Evolutionary conservation across 176 grass and related monocot genomes (phyloP).

Genomic region (Panicum miliaceum): DNA sequence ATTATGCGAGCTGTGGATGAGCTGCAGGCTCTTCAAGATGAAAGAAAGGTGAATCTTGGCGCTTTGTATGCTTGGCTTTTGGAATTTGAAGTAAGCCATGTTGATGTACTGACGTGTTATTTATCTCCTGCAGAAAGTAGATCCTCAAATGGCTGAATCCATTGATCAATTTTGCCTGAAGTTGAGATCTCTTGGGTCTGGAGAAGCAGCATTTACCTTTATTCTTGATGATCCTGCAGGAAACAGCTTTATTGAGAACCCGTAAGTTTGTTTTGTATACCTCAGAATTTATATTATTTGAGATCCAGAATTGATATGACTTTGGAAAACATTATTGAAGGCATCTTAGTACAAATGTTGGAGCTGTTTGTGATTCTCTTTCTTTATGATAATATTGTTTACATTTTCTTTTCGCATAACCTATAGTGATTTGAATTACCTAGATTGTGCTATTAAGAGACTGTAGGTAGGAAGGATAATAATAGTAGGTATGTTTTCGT

Average conservation of each 20-base stretch:
- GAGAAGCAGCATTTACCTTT: constrained; percentile 76
- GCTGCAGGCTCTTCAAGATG: constrained; percentile 79
- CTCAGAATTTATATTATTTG: constrained; percentile 17
- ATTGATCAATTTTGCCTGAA: constrained; percentile 90
- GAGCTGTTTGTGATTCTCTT: not conserved
- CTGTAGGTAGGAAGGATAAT: not conserved
- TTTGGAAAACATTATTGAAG: constrained; percentile 5
- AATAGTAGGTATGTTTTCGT: not conserved
- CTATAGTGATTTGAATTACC: not conserved
- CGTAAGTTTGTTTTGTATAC: constrained; percentile 54
- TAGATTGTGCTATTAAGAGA: not conserved
- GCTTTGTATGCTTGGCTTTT: constrained; percentile 11
- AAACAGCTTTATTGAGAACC: constrained; percentile 96
- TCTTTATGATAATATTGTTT: constrained; percentile 18
- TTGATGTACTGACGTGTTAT: not conserved
- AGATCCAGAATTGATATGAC: not conserved
- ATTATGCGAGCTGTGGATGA: constrained; percentile 77
- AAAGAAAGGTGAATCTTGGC: constrained; percentile 75
- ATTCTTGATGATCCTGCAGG: constrained; percentile 92
- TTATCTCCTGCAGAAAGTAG: constrained; percentile 73
- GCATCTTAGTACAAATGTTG: not conserved
- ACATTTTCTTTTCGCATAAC: not conserved
- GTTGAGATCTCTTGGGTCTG: constrained; percentile 71
- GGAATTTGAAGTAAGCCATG: not conserved
- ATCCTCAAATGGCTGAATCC: constrained; percentile 86